Evolutionary conservation across 345 rosid species (phyloP), one percentile per base, ranked within the genome.

Genomic region (Salix exigua): DNA sequence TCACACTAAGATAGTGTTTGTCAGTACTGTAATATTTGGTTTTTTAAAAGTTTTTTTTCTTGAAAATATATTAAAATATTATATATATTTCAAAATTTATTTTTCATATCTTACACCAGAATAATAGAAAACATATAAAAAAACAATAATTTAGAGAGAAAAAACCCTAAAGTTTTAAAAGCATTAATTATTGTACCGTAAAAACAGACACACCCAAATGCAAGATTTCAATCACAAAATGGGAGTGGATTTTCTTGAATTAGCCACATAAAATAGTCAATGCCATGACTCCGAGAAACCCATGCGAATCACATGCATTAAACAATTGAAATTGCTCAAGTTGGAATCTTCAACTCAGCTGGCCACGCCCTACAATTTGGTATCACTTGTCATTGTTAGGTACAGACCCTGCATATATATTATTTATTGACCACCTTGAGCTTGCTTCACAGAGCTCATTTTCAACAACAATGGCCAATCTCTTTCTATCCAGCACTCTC

Each of bases 381-480:
- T 2, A 11, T 10, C 1, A 10, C 44, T 40, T 40, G 13, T 40
- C 44, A 2, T 40, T 40, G 44, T 40, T 51, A 18, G 58, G n/a
- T 6, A 51, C 10, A 18, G 23, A 7, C 58, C 58, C 58, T 51
- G n/a, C 58, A 6, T 6, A 51, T 17, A 6, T 51, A 51, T 51
- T 19, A 19, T 51, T 19, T 18, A 19, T 7, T 19, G 58, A 17
- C 28, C 13, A 26, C 51, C 67, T 68, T n/a, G 48, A 66, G 58
- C 7, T 51, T 51, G 58, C 58, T 51, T 51, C 58, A 51, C 23
- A 51, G 3, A 6, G 23, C 58, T 51, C 58, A 19, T 17, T 19
- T 46, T 7, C n/a, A 51, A 6, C 23, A 19, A 51, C 73, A 68
- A 89, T 88, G 91, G 88, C 93, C 38, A 51, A 19, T 5, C 46